Conservation (phyloP, 2,329 filamentous ascomycete species). For the Macrophomina pseudophaseolina region DNA sequence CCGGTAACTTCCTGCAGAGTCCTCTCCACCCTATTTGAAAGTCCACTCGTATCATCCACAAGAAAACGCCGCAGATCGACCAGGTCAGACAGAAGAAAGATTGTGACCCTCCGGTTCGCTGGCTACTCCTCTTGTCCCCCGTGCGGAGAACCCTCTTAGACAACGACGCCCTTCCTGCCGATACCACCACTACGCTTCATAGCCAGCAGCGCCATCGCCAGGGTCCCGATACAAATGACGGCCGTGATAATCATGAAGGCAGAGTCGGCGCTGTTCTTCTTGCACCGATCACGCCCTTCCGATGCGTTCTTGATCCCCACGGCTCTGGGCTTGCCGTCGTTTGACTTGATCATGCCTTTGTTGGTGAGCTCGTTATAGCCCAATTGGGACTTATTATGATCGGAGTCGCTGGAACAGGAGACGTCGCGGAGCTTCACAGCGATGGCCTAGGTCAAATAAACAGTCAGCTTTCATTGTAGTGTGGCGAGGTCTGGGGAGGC, state of each 20-base stretch:
- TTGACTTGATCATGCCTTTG: conserved; percentile 29
- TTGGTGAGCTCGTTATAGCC: conserved; percentile 29
- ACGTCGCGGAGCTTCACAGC: conserved; percentile 31
- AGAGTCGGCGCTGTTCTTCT: conserved; percentile 31
- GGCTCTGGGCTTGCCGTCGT: conserved; percentile 11
- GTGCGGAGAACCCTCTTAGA: background rate
- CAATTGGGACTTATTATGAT: conserved; percentile 12
- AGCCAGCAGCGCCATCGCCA: conserved; percentile 21
- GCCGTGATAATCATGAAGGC: conserved; percentile 34
- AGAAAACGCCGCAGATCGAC: too few species aligned
- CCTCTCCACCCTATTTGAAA: too few species aligned
- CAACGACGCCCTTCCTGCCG: conserved; percentile 25
- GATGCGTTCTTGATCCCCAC: background rate
- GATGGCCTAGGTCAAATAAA: conserved; percentile 28
- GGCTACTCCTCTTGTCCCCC: too few species aligned
- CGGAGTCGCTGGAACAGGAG: conserved; percentile 27
- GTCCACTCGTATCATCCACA: too few species aligned
- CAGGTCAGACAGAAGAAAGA: too few species aligned
- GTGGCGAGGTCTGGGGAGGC: background rate
- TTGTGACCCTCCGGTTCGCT: too few species aligned
- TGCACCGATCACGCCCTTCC: conserved; percentile 28
- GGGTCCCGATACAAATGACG: conserved; percentile 1
- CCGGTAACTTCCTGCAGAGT: too few species aligned
- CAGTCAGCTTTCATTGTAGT: background rate
- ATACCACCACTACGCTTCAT: conserved; percentile 21